Base-by-base conservation (phyloP, 768 basidiomycete genomes). In the Plicaturopsis crispa region DNA sequence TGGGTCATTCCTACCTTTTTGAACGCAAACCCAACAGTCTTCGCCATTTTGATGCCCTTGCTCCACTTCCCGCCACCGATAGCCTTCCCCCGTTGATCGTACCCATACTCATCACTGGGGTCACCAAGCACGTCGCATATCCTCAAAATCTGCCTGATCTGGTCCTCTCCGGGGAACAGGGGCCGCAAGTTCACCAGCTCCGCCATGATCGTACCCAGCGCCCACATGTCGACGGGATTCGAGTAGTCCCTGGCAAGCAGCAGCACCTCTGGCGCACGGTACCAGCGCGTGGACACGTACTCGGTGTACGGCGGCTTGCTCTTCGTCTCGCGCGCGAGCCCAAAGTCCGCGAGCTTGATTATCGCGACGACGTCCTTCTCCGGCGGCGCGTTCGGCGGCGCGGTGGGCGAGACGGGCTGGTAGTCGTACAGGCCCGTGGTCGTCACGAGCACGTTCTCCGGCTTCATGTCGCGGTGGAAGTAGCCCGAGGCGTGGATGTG, bases 381-480 rank as follows among this genome's bases (percentile, higher is more conserved):
- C 40, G 77, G 70, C 26, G 80, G 72, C 7, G 76, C 70, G 42
- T 77, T 72, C 6, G 72, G 75, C 39, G 72, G 67, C 13, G 80
- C 75, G 36, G 73, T 53, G 8, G 87, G 80, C n/a, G 79, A 80
- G 21, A 89, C 72, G 7, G 87, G 74, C 19, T 76, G 78, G 55
- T 99, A 99, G 61, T 96, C 89, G 48, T 85, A 83, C 36, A 94
- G 73, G 14, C 96, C 96, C 11, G 91, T 96, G 2, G 96, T 98
- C 13, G 96, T 98, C 50, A 99, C 96, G 36, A 99, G 78, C 6
- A 98, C 84, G 52, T 99, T 99, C 61, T 99, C 96, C 24, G 96
- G 96, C 62, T 99, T 99, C 91, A 99, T 96, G 60, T 99, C 96
- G 35, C 96, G 87, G 62, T 99, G 96, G 62, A 99, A 99, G 63